These are phyloP conservation scores for Aspergillus udagawae DNA, from an alignment of 2,329 filamentous ascomycete genomes.

Conservation along the genomic window DNA sequence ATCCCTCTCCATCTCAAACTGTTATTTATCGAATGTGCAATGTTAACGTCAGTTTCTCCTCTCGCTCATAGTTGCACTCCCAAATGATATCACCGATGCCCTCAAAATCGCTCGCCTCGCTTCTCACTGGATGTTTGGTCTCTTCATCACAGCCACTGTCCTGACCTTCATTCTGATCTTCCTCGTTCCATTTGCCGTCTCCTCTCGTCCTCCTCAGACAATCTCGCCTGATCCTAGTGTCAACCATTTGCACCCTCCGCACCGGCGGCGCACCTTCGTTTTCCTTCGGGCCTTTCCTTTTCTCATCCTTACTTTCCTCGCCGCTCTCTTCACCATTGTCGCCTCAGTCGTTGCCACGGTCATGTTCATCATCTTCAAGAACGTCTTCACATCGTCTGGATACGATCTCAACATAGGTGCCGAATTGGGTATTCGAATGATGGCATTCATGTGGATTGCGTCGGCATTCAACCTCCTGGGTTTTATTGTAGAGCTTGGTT, in stretches of 20 bases:
- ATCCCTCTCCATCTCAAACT: neutral
- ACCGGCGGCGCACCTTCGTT: slow-evolving; percentile 35
- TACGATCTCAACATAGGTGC: slow-evolving; percentile 72
- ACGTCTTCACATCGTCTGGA: slow-evolving; percentile 65
- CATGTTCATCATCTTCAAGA: slow-evolving; percentile 77
- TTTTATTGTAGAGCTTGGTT: slow-evolving; percentile 67
- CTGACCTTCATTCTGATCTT: slow-evolving; percentile 71
- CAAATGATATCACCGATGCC: slow-evolving; percentile 67
- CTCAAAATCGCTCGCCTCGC: slow-evolving; percentile 69
- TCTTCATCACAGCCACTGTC: slow-evolving; percentile 70
- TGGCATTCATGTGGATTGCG: slow-evolving; percentile 87
- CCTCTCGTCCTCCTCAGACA: slow-evolving; percentile 34
- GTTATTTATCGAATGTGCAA: neutral
- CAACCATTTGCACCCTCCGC: slow-evolving; percentile 27
- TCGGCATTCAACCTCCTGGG: slow-evolving; percentile 63
- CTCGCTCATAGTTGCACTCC: slow-evolving; percentile 62
- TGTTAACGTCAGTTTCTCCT: neutral
- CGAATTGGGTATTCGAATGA: slow-evolving; percentile 68
- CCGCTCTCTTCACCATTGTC: slow-evolving; percentile 63
- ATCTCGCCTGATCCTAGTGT: slow-evolving; percentile 25
- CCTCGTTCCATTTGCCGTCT: slow-evolving; percentile 51
- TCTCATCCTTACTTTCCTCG: slow-evolving; percentile 62
- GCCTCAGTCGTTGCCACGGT: slow-evolving; percentile 74
- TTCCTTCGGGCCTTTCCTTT: slow-evolving; percentile 59
- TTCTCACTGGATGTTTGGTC: slow-evolving; percentile 82